A percentile compares a stretch with the other conserved stretches of the same genome.
Evolutionary conservation across 1,139 yeast genomes (phyloP).

Genomic region (Yamadazyma mexicana): DNA sequence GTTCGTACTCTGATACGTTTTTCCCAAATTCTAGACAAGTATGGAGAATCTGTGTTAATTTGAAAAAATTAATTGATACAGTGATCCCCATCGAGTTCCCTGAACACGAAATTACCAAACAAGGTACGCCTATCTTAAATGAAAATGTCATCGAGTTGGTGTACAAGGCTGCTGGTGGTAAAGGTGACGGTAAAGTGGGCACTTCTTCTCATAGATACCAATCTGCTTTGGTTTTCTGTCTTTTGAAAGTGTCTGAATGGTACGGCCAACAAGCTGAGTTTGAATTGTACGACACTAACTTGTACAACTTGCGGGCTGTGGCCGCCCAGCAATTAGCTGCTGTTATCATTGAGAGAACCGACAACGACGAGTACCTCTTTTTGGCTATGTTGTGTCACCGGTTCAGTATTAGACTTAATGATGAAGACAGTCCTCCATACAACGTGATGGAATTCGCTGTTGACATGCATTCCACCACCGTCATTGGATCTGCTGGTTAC

Average conservation of each 20-base stretch:
- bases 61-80: conserved; percentile 70
- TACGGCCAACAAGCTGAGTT: conserved; percentile 58
- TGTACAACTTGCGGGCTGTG: conserved; percentile 58
- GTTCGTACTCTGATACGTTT: conserved; percentile 15
- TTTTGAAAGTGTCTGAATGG: conserved; percentile 80
- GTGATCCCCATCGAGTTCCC: conserved; percentile 66
- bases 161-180: conserved; percentile 79
- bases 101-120: conserved; percentile 48
- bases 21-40: conserved; percentile 68
- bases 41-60: conserved; percentile 68
- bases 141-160: conserved; percentile 59
- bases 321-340: conserved; percentile 78
- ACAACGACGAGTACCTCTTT: conserved; percentile 65
- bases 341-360: conserved; percentile 59
- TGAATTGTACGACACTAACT: conserved; percentile 68
- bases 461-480: conserved; percentile 77
- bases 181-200: conserved; percentile 58
- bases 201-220: conserved; percentile 63
- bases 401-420: conserved; percentile 64
- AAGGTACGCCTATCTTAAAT: conserved; percentile 65
- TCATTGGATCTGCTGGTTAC: conserved; percentile 77
- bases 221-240: conserved; percentile 65
- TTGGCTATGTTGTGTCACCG: conserved; percentile 78
- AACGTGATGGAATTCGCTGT: conserved; percentile 84
- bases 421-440: conserved; percentile 58